phyloP scores from a whole-genome alignment of 768 basidiomycete genomes.

The Antrodiella citrinella region DNA sequence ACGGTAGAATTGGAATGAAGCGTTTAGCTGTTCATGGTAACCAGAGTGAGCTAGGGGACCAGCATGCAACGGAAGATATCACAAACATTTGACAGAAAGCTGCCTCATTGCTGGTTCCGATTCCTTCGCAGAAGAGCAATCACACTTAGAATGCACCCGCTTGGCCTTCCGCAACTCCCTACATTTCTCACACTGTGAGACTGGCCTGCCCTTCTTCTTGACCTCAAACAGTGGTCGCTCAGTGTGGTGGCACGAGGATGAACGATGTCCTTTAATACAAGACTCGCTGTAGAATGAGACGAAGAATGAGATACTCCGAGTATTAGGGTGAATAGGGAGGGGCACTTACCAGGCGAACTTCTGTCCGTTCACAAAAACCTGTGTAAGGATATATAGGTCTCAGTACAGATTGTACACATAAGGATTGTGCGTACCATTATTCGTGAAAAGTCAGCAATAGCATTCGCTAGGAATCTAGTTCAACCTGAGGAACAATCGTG shows the following conservation, averaged over 20 bases:
- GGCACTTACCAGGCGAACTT: slow-evolving; percentile 73
- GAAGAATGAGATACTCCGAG: not conserved
- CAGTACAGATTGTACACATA: no score
- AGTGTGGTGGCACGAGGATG: slow-evolving; percentile 80
- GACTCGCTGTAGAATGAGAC: slow-evolving; percentile 53
- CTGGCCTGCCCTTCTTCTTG: slow-evolving; percentile 53
- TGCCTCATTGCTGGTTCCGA: slow-evolving; percentile 6
- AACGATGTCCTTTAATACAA: slow-evolving; percentile 92
- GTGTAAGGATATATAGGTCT: no score
- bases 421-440: no score
- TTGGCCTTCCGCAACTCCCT: slow-evolving; percentile 31
- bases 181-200: slow-evolving; percentile 41
- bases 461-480: no score
- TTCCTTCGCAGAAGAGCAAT: slow-evolving; percentile 16
- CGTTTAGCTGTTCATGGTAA: slow-evolving; percentile 22
- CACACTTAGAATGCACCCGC: slow-evolving; percentile 33
- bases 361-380: slow-evolving; percentile 67
- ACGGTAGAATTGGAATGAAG: slow-evolving; percentile 63
- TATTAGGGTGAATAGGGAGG: not conserved
- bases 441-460: no score
- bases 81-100: slow-evolving; percentile 9
- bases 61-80: not conserved
- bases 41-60: not conserved
- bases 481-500: no score
- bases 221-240: slow-evolving; percentile 83